Evolutionary conservation across 345 rosid species (phyloP).

Genomic region (Euphorbia peplus): DNA sequence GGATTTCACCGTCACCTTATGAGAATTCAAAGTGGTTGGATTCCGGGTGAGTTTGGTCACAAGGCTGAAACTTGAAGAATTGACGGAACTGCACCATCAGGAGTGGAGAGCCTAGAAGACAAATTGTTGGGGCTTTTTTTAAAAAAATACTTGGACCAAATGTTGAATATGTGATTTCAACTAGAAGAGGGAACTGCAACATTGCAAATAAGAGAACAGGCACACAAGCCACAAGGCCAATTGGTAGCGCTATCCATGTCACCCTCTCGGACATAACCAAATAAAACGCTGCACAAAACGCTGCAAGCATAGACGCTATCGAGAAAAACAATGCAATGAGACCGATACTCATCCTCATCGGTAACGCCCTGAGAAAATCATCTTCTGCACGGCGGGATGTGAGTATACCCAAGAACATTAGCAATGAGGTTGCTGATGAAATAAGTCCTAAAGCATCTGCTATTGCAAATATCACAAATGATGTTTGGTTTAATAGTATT

Average conservation of each 20-base stretch:
- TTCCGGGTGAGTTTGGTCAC: no score
- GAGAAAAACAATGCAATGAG: constrained; percentile 15
- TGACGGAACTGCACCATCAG: no score
- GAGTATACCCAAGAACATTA: constrained; percentile 18
- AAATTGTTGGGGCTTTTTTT: neutral
- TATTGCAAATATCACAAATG: constrained; percentile 7
- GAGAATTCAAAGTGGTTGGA: no score
- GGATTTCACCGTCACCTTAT: no score
- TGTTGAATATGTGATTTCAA: neutral
- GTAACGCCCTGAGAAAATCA: constrained; percentile 20
- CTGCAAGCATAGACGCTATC: constrained; percentile 11
- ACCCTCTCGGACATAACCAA: no score
- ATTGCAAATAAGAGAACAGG: constrained; percentile 13
- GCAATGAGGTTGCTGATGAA: constrained; percentile 11
- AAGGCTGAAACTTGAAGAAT: no score
- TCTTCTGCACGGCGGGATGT: constrained; percentile 15
- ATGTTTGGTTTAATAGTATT: neutral
- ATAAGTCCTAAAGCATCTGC: constrained; percentile 11
- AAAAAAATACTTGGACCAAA: neutral
- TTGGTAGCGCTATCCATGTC: constrained; percentile 11
- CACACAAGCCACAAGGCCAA: constrained; percentile 1
- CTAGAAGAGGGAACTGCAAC: constrained; percentile 8
- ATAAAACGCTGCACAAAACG: constrained; percentile 8
- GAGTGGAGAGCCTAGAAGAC: no score
- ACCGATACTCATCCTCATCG: constrained; percentile 17